These are phyloP conservation scores for Middelhovenomyces tepae DNA, from an alignment of 805 yeast genomes.

Conservation along the genomic window DNA sequence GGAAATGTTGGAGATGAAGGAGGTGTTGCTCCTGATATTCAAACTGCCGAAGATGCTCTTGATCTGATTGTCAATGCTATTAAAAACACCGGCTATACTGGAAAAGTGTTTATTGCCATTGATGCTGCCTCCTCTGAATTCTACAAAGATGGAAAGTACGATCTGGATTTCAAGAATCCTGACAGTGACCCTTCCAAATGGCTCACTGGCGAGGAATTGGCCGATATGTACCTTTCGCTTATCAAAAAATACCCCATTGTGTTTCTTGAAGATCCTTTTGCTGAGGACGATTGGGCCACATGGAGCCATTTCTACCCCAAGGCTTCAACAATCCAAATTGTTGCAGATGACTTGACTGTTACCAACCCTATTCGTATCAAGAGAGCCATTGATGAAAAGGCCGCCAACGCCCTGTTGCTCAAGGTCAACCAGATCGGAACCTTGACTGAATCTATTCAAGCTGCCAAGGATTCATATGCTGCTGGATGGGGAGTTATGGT, in stretches of 20 bases:
- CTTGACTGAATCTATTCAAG: constrained; percentile 90
- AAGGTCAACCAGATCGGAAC: constrained; percentile 99
- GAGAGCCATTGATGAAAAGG: constrained; percentile 94
- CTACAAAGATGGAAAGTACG: constrained; percentile 95
- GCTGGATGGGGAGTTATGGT: constrained; percentile 99
- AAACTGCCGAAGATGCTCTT: constrained; percentile 93
- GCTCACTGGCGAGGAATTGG: constrained; percentile 83
- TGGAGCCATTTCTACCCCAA: constrained; percentile 78
- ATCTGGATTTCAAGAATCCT: constrained; percentile 97
- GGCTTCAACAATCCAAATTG: constrained; percentile 65
- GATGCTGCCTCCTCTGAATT: constrained; percentile 98
- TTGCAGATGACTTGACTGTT: constrained; percentile 97
- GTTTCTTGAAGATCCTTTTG: constrained; percentile 97
- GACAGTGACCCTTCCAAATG: constrained; percentile 82
- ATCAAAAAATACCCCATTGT: constrained; percentile 92
- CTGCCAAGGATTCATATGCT: constrained; percentile 88
- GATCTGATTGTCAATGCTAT: constrained; percentile 89
- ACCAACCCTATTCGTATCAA: constrained; percentile 94
- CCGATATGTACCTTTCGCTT: constrained; percentile 72
- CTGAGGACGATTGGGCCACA: constrained; percentile 99
- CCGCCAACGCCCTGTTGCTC: constrained; percentile 87
- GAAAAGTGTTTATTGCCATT: constrained; percentile 83
- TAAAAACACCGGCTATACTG: constrained; percentile 90
- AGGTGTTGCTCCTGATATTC: constrained; percentile 99
- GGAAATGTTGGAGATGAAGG: constrained; percentile 99